A percentile compares a stretch with the other conserved stretches of the same genome.
phyloP scores from a whole-genome alignment of 768 basidiomycete genomes.

The Phanerochaete sordida region DNA sequence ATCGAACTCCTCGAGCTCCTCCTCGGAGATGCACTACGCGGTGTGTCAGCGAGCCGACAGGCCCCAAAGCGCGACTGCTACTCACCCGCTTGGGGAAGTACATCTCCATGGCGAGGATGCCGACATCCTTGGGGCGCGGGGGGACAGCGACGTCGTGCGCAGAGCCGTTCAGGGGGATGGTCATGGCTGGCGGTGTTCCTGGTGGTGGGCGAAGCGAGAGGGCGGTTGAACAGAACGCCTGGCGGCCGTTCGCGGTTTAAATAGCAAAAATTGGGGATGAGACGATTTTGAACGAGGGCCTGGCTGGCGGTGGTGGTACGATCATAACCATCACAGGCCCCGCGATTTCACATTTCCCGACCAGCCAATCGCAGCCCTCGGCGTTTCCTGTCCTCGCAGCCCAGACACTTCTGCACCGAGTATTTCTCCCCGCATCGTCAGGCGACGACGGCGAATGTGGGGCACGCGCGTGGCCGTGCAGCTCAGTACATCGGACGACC shows the following conservation, averaged over 20 bases:
- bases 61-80: constrained; percentile 11
- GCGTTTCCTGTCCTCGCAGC: neutral
- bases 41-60: neutral
- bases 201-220: constrained; percentile 4
- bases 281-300: constrained; percentile 19
- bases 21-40: constrained; percentile 87
- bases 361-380: constrained; percentile 1
- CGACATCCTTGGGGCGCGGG: constrained; percentile 84
- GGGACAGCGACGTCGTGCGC: constrained; percentile 22
- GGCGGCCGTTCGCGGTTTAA: constrained; percentile 12
- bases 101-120: constrained; percentile 89
- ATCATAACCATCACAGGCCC: constrained; percentile 10
- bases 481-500: neutral
- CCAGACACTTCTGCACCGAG: neutral
- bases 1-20: constrained; percentile 91
- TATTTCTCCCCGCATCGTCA: neutral
- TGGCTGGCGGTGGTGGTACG: constrained; percentile 22
- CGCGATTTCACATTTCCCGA: constrained; percentile 1
- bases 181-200: constrained; percentile 17
- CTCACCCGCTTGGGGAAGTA: constrained; percentile 91
- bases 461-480: neutral
- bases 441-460: neutral
- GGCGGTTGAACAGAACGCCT: constrained; percentile 7
- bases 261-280: constrained; percentile 15
- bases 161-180: constrained; percentile 23